Evolutionary conservation across 768 basidiomycete species (phyloP), one percentile per base, ranked within the genome.

Genomic region (Trametes meyenii): DNA sequence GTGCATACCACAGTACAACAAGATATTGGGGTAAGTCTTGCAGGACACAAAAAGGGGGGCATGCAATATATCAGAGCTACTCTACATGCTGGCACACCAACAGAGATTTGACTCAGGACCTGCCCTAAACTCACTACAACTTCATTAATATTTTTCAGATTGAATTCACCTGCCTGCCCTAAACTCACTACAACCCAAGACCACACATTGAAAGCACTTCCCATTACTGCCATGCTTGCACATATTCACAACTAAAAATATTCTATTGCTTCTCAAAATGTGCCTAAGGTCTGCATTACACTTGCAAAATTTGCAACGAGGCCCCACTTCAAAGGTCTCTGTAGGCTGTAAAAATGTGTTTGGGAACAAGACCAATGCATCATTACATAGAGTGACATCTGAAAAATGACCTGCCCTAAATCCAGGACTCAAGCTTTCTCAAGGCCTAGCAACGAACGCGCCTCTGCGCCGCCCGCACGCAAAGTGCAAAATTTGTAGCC

Each of bases 61-160:
- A n/a, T n/a, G n/a, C n/a, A n/a, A 14, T 16, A 5, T 43, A 43
- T 43, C 4, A 16, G 5, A 43, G 16, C 12, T 50, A 70, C 1
- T 5, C 39, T 42, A 70, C 67, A 2, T 52, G 49, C 7, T 44
- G 52, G 7, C 53, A 55, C 35, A 64, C 60, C 13, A 44, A 58
- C 4, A 69, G 56, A 21, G 17, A 21, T 16, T 26, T 63, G 23
- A 70, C 2, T 3, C 5, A 12, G 19, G 26, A 10, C 42, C 24
- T 39, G 42, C 42, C 36, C 53, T 55, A 44, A 55, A 55, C 42
- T n/a, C 38, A 40, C 23, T 53, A 42, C 1, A 24, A 11, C 39
- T 21, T 5, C 23, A 23, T 26, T 40, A n/a, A 19, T 45, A 51
- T 14, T 12, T 21, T 49, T 23, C 35, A 19, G 5, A 19, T 3